These are phyloP conservation scores for Ustilago xerochloae DNA, from an alignment of 1,284 basidiomycete species.

Conservation along the genomic window DNA sequence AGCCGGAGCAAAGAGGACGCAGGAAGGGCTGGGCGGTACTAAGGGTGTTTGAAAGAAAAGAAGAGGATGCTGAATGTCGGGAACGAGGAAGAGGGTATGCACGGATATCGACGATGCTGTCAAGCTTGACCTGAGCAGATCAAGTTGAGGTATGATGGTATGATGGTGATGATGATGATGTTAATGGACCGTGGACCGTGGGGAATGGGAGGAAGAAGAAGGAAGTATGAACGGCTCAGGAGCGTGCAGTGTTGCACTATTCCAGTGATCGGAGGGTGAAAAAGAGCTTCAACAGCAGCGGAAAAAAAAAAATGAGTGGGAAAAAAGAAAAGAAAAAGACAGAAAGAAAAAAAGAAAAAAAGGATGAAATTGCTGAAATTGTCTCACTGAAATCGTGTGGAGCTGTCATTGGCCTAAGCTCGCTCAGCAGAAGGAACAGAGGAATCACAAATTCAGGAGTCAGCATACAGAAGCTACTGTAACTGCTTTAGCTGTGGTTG, in stretches of 20 bases:
- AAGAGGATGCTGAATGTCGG: background rate
- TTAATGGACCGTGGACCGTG: background rate
- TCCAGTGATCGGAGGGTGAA: conserved; percentile 51
- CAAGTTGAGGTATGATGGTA: background rate
- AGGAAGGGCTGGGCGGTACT: background rate
- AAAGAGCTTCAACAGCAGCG: too few species aligned
- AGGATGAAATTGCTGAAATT: conserved; percentile 1
- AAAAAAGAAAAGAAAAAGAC: conserved; percentile 9
- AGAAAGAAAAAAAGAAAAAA: conserved; percentile 3
- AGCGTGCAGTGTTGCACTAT: background rate
- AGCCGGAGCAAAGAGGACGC: background rate
- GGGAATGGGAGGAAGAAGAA: background rate
- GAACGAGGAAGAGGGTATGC: conserved; percentile 7
- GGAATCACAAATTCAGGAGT: background rate
- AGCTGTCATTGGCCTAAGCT: conserved; percentile 12
- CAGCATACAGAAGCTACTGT: background rate
- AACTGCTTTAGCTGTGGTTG: too few species aligned
- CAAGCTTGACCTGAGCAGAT: background rate
- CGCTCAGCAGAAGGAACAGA: background rate
- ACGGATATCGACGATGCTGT: conserved; percentile 6
- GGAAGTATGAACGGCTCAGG: background rate
- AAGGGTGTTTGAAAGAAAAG: background rate
- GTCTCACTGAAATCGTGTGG: background rate
- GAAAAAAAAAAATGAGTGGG: conserved; percentile 1
- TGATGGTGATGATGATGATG: conserved; percentile 1